Evolutionary conservation across 352 stramenopile species (phyloP).

Genomic region (Phytophthora idaei): DNA sequence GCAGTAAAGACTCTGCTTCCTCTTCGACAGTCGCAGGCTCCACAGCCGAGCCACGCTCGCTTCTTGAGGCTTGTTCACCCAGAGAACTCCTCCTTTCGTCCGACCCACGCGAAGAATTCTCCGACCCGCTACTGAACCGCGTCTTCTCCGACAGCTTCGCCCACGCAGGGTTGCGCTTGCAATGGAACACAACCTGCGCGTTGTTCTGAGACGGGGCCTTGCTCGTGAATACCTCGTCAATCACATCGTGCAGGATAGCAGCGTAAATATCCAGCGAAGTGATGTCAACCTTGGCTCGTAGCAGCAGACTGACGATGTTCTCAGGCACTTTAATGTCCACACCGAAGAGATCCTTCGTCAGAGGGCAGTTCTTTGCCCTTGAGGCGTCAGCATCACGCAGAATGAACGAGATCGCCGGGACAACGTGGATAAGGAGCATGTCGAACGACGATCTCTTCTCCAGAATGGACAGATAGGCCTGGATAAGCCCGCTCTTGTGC

Average conservation of each 20-base stretch:
- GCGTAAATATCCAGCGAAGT: slow-evolving; percentile 74
- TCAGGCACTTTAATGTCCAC: slow-evolving; percentile 48
- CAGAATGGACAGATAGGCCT: slow-evolving; percentile 71
- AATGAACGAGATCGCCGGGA: slow-evolving; percentile 81
- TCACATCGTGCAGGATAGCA: slow-evolving; percentile 77
- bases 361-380: slow-evolving; percentile 66
- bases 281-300: slow-evolving; percentile 69
- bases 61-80: slow-evolving; percentile 21
- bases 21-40: slow-evolving; percentile 16
- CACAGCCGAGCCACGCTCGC: slow-evolving; percentile 21
- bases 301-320: slow-evolving; percentile 63
- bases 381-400: slow-evolving; percentile 71
- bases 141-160: slow-evolving; percentile 59
- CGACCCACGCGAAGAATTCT: slow-evolving; percentile 41
- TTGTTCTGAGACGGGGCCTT: slow-evolving; percentile 75
- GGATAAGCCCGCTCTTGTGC: slow-evolving; percentile 62
- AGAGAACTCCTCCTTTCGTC: slow-evolving; percentile 46
- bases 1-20: slow-evolving; percentile 10
- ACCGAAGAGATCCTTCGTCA: slow-evolving; percentile 80
- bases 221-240: slow-evolving; percentile 72
- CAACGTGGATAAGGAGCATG: slow-evolving; percentile 88
- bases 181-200: slow-evolving; percentile 67
- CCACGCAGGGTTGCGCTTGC: slow-evolving; percentile 69
- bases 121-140: slow-evolving; percentile 42
- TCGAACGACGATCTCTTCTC: slow-evolving; percentile 75